Evolutionary conservation across 345 rosid genomes (phyloP), one percentile per base, ranked within the genome.

Genomic region (Ceriops tagal): DNA sequence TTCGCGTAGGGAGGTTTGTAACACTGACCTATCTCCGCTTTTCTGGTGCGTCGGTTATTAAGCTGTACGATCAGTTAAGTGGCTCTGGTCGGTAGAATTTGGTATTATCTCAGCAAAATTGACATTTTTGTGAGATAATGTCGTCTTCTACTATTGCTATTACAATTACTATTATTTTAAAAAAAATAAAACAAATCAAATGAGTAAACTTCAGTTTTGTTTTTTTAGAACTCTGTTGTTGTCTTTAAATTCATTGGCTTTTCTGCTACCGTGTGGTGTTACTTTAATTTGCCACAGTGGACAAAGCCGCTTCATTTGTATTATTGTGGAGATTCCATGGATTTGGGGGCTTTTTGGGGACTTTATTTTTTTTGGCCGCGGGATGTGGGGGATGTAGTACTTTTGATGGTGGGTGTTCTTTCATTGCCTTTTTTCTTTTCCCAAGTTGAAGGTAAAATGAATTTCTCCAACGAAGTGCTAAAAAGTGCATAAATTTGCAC

Each of bases 351-450:
- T 11, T 18, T 37, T 59, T 27, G 13, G 32, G 35, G 31, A 8
- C 30, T 20, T 6, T 30, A 5, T 19, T n/a, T 62, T n/a, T 62
- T n/a, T 19, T 18, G 31, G 55, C 6, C 22, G 34, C 58, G 60
- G 21, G 61, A 9, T 20, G 53, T 20, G 66, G 61, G 61, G 35
- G 62, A 27, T 56, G 5, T 37, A 35, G 37, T 60, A 65, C 73
- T 70, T 67, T 75, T 65, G 58, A n/a, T 55, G 58, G 8, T 55
- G 21, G 58, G 13, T 55, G 28, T 30, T 30, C 47, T 79, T 71
- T 75, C 76, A 78, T 78, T 77, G 9, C 73, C 47, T 78, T 65
- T 78, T 65, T 46, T 28, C 34, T 82, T 82, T 76, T 82, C 84
- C 80, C 78, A 66, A 75, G 61, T 61, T 64, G 70, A 77, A 65